Percentiles rank a stretch among this genome's conserved stretches.
phyloP scores from a whole-genome alignment of 163 green algal genomes.

The Botryococcus braunii region DNA sequence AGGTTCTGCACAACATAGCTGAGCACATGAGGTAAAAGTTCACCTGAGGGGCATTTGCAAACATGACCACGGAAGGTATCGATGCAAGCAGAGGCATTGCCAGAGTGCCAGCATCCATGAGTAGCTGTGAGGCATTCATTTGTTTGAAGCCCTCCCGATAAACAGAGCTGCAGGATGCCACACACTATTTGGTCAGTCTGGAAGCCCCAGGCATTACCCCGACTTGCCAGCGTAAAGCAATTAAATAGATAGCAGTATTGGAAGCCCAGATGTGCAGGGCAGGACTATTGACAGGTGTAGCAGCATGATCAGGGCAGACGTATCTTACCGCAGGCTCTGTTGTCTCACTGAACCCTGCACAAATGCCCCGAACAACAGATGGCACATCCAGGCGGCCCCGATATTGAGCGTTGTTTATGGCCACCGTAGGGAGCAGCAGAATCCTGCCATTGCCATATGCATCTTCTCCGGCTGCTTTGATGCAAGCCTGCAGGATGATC shows the following conservation, averaged over 20 bases:
- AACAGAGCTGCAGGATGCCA: slow-evolving; percentile 26
- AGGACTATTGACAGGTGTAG: too few species aligned
- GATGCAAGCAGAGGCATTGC: slow-evolving; percentile 33
- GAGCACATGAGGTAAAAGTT: too few species aligned
- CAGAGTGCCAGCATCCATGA: slow-evolving; percentile 29
- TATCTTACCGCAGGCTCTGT: slow-evolving; percentile 57
- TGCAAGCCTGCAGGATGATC: slow-evolving; percentile 13
- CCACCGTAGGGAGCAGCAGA: slow-evolving; percentile 72
- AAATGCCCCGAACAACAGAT: slow-evolving; percentile 72
- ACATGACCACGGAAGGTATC: slow-evolving; percentile 67
- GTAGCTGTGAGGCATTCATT: slow-evolving; percentile 27
- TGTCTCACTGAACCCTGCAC: slow-evolving; percentile 65
- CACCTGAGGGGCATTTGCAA: slow-evolving; percentile 40
- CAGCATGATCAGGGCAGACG: too few species aligned
- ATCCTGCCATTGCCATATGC: slow-evolving; percentile 34
- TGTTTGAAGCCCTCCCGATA: slow-evolving; percentile 28
- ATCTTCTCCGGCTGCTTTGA: slow-evolving; percentile 1
- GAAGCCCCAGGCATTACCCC: too few species aligned
- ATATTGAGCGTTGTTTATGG: slow-evolving; percentile 80
- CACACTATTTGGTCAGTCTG: too few species aligned
- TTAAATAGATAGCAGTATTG: too few species aligned
- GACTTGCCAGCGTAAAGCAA: too few species aligned
- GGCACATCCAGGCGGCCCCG: slow-evolving; percentile 47
- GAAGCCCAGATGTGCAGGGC: too few species aligned
- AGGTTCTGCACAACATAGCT: too few species aligned